Evolutionary conservation across 1,284 basidiomycete species (phyloP).

Genomic region (Erythrobasidium hasegawianum): DNA sequence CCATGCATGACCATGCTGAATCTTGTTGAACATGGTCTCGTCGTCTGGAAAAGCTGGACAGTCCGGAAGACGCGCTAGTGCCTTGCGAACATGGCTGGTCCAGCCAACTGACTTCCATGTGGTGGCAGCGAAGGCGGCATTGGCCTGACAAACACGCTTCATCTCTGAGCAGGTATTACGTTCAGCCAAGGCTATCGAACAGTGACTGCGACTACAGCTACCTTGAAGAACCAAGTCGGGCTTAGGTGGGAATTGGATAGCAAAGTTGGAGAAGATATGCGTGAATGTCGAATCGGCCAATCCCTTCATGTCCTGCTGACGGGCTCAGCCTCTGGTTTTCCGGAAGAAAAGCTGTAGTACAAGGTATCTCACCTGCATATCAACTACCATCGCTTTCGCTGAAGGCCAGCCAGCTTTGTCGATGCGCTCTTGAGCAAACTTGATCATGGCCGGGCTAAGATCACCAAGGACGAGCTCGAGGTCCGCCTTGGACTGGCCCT

Average conservation of each 20-base stretch:
- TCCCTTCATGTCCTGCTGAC: background rate
- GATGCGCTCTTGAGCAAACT: conserved; percentile 6
- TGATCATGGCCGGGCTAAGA: conserved; percentile 11
- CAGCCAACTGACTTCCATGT: conserved; percentile 25
- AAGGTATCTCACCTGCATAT: background rate
- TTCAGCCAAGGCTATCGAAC: too few relatives aligned
- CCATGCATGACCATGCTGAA: conserved; percentile 19
- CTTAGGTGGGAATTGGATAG: too few relatives aligned
- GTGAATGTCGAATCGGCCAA: too few relatives aligned
- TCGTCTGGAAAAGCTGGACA: conserved; percentile 8
- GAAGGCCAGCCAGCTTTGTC: conserved; percentile 10
- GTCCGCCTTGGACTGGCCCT: background rate
- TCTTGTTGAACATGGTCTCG: conserved; percentile 2
- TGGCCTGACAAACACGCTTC: background rate
- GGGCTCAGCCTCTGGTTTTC: too few relatives aligned
- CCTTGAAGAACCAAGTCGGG: too few relatives aligned
- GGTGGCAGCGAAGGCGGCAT: conserved; percentile 11
- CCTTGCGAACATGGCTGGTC: conserved; percentile 4
- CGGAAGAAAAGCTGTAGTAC: too few relatives aligned
- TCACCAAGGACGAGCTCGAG: conserved; percentile 6
- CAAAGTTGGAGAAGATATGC: too few relatives aligned
- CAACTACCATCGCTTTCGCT: conserved; percentile 4
- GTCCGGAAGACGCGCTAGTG: background rate
- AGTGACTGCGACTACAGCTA: too few relatives aligned
- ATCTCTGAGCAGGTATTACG: too few relatives aligned